phyloP scores from a whole-genome alignment of 2,329 filamentous ascomycete genomes.

The Trichophyton schoenleinii region DNA sequence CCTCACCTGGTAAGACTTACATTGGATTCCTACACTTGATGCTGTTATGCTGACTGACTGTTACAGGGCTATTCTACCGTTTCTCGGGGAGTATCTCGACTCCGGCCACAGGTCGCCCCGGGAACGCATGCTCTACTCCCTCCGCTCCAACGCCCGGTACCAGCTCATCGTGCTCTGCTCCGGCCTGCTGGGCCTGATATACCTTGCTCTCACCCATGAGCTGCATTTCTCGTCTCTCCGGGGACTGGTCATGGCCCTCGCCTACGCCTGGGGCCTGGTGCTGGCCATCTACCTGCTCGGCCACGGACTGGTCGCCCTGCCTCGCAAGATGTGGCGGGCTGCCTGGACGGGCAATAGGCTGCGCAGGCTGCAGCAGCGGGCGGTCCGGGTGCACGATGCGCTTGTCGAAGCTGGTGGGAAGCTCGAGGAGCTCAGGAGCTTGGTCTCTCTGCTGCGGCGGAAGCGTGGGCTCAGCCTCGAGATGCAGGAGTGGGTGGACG shows the following conservation, averaged over 20 bases:
- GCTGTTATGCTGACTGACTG: slow-evolving; percentile 4
- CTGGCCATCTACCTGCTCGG: slow-evolving; percentile 97
- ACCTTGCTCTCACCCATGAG: slow-evolving; percentile 68
- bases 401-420: slow-evolving; percentile 71
- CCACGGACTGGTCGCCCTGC: slow-evolving; percentile 85
- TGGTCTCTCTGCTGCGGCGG: slow-evolving; percentile 65
- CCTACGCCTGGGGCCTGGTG: slow-evolving; percentile 85
- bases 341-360: slow-evolving; percentile 64
- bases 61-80: slow-evolving; percentile 69
- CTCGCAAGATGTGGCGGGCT: slow-evolving; percentile 65
- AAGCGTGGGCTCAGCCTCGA: slow-evolving; percentile 66
- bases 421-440: slow-evolving; percentile 67
- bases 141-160: slow-evolving; percentile 78
- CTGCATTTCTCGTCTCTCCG: slow-evolving; percentile 63
- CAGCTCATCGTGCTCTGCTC: slow-evolving; percentile 66
- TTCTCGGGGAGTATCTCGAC: slow-evolving; percentile 89
- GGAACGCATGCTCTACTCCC: slow-evolving; percentile 67
- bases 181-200: slow-evolving; percentile 60
- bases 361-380: slow-evolving; percentile 61
- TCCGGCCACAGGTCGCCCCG: slow-evolving; percentile 82
- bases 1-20: slow-evolving; percentile 56
- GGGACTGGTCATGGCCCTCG: slow-evolving; percentile 76
- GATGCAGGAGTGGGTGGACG: slow-evolving; percentile 92
- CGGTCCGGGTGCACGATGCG: slow-evolving; percentile 72
- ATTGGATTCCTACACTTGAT: slow-evolving; percentile 1